Conservation (phyloP, 2,329 filamentous ascomycete species). For the Fusarium gaditjirri region DNA sequence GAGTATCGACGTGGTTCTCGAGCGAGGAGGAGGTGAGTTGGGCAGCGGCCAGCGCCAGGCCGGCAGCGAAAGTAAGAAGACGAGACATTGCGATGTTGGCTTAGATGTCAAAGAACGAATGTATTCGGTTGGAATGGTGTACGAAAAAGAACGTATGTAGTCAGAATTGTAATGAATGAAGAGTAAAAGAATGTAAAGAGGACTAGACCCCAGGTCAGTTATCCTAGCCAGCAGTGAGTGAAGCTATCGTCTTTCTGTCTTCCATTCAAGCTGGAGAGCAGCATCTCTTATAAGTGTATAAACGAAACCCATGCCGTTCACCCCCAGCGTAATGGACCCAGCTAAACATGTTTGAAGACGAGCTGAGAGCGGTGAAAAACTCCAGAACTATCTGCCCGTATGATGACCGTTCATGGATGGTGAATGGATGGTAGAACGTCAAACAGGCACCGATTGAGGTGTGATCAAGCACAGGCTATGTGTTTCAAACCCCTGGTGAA, state of each 20-base stretch:
- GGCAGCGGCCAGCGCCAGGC: conserved; percentile 44
- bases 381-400: neutral
- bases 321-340: conserved; percentile 5
- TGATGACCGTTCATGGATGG: conserved; percentile 18
- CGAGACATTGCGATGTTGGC: conserved; percentile 35
- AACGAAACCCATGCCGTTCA: neutral
- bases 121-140: neutral
- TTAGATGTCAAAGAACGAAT: conserved; percentile 14
- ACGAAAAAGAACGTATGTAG: conserved; percentile 27
- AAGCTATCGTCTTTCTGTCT: conserved; percentile 24
- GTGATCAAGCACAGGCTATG: conserved; percentile 24
- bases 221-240: conserved; percentile 28
- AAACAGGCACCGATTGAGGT: conserved; percentile 34
- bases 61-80: conserved; percentile 39
- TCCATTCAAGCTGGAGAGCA: neutral
- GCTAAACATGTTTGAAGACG: conserved; percentile 17
- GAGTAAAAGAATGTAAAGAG: conserved; percentile 41
- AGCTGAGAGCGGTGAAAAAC: conserved; percentile 36
- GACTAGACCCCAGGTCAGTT: conserved; percentile 39
- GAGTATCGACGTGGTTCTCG: conserved; percentile 51
- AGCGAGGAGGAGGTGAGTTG: conserved; percentile 42
- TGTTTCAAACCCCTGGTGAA: conserved; percentile 38
- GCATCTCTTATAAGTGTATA: conserved; percentile 38
- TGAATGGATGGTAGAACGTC: conserved; percentile 33
- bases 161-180: conserved; percentile 37